Conservation (phyloP, 1,284 basidiomycete species). For the Apiotrichum montevideense region DNA sequence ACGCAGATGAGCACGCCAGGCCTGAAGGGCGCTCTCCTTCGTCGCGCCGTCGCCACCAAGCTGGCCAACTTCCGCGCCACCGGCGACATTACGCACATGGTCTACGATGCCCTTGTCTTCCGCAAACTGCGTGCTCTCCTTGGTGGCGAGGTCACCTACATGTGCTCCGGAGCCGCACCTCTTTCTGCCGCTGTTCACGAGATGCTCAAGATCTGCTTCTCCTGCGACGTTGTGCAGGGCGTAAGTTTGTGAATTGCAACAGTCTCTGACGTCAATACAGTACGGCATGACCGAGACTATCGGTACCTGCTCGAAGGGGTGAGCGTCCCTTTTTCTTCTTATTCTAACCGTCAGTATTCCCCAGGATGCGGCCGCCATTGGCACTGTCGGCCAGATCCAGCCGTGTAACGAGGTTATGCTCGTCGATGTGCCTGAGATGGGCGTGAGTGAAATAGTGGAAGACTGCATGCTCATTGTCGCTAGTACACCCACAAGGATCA, state of each 20-base stretch:
- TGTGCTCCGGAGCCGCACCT: slow-evolving; percentile 44
- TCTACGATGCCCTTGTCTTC: slow-evolving; percentile 92
- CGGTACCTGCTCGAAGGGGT: not conserved
- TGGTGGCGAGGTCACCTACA: slow-evolving; percentile 41
- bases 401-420: slow-evolving; percentile 74
- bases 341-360: slow-evolving; percentile 13
- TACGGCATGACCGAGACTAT: slow-evolving; percentile 21
- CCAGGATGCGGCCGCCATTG: slow-evolving; percentile 58
- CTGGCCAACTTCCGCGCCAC: slow-evolving; percentile 60
- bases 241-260: slow-evolving; percentile 19
- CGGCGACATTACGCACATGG: slow-evolving; percentile 67
- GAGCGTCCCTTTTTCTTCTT: too few relatives aligned
- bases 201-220: slow-evolving; percentile 44
- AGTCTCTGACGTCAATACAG: not conserved
- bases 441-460: slow-evolving; percentile 23
- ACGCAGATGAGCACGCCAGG: slow-evolving; percentile 72
- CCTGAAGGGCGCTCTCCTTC: slow-evolving; percentile 71
- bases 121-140: slow-evolving; percentile 39
- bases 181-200: slow-evolving; percentile 43
- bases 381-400: slow-evolving; percentile 72
- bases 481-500: slow-evolving; percentile 75
- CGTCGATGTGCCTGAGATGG: slow-evolving; percentile 78
- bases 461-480: too few relatives aligned
- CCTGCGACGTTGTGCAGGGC: slow-evolving; percentile 43
- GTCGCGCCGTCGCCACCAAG: slow-evolving; percentile 73